Evolutionary conservation across 768 basidiomycete species (phyloP).

Genomic region (Mycena venus): DNA sequence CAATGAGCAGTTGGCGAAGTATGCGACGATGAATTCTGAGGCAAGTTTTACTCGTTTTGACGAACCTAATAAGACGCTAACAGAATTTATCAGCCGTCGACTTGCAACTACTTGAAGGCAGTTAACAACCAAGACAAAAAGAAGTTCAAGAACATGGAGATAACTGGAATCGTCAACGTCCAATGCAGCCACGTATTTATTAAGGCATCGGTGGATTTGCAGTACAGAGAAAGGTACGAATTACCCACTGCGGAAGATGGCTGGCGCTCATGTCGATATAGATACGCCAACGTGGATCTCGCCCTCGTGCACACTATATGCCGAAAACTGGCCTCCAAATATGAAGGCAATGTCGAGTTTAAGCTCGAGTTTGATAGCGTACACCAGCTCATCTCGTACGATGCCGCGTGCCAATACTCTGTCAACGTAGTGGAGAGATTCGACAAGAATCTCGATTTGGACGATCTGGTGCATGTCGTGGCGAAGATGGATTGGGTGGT

Average conservation of each 20-base stretch:
- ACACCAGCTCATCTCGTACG: conserved; percentile 14
- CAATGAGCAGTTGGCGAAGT: neutral
- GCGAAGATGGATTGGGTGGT: conserved; percentile 18
- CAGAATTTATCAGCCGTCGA: neutral
- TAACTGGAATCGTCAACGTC: conserved; percentile 40
- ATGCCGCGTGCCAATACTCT: conserved; percentile 30
- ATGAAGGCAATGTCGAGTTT: neutral
- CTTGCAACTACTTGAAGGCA: conserved; percentile 15
- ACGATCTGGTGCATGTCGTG: conserved; percentile 1
- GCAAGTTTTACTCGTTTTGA: neutral
- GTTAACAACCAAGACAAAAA: conserved; percentile 27
- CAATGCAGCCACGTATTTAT: conserved; percentile 42
- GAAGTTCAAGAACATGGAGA: conserved; percentile 44
- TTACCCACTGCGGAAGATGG: neutral
- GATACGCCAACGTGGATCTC: conserved; percentile 29
- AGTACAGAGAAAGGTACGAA: conserved; percentile 28
- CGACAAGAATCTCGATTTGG: neutral
- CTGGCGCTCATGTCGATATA: neutral
- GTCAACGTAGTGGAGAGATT: conserved; percentile 22
- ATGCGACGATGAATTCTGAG: neutral
- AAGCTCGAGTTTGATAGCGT: neutral
- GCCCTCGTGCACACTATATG: conserved; percentile 22
- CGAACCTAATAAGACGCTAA: neutral
- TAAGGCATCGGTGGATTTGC: conserved; percentile 28
- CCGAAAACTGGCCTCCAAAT: neutral